Evolutionary conservation across 2,329 filamentous ascomycete species (phyloP).

Genomic region (Diaporthe longicolla): DNA sequence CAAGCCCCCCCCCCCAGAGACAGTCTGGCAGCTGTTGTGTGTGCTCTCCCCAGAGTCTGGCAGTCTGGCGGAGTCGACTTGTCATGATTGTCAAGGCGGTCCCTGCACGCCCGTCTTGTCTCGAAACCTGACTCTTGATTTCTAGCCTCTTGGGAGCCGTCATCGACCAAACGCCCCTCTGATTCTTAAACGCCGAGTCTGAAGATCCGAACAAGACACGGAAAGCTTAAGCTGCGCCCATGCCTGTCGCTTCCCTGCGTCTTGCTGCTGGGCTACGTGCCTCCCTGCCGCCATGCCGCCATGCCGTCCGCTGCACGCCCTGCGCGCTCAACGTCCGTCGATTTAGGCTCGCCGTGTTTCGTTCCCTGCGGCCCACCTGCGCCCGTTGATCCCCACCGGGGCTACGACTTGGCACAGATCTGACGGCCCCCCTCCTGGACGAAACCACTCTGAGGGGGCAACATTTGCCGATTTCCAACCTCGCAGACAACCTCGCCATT

Average conservation of each 20-base stretch:
- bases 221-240: slow-evolving; percentile 12
- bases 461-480: slow-evolving; percentile 19
- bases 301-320: not conserved
- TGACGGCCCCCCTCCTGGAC: not conserved
- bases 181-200: slow-evolving; percentile 24
- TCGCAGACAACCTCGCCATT: not conserved
- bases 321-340: slow-evolving; percentile 1
- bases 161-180: slow-evolving; percentile 16
- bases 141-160: slow-evolving; percentile 27
- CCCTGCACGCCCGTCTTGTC: slow-evolving; percentile 10
- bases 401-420: slow-evolving; percentile 31
- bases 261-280: not conserved
- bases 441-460: slow-evolving; percentile 12
- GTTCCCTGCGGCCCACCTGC: slow-evolving; percentile 23
- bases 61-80: not conserved
- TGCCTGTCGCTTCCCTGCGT: not conserved
- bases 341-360: slow-evolving; percentile 33
- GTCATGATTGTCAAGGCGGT: not conserved
- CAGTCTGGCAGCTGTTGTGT: slow-evolving; percentile 9
- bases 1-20: not conserved
- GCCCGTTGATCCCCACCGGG: slow-evolving; percentile 29
- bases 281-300: not conserved
- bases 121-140: slow-evolving; percentile 4
- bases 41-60: not conserved
- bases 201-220: slow-evolving; percentile 31